phyloP scores from a whole-genome alignment of 2,329 filamentous ascomycete genomes.

The Zalaria obscura region DNA sequence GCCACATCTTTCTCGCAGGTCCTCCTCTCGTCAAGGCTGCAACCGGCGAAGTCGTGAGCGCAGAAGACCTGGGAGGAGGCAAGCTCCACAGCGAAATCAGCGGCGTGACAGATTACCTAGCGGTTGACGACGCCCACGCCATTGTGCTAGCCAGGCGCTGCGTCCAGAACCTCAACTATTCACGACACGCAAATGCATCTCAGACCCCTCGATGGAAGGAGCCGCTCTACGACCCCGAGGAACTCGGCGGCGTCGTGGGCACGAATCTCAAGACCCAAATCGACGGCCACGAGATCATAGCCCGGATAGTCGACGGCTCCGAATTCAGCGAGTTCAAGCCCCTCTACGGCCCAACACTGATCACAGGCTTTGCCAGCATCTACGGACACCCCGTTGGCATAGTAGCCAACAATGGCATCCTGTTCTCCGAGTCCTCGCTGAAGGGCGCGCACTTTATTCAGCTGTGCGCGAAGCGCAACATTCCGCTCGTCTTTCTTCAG shows the following conservation, averaged over 20 bases:
- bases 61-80: constrained; percentile 83
- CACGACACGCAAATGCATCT: constrained; percentile 30
- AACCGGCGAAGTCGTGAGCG: constrained; percentile 80
- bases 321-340: constrained; percentile 91
- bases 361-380: constrained; percentile 83
- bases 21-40: constrained; percentile 92
- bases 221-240: constrained; percentile 64
- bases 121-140: constrained; percentile 86
- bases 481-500: constrained; percentile 85
- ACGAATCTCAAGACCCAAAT: constrained; percentile 80
- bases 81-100: constrained; percentile 81
- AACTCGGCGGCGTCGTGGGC: constrained; percentile 77
- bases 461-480: constrained; percentile 76
- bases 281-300: constrained; percentile 79
- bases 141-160: constrained; percentile 72
- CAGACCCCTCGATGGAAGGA: constrained; percentile 42
- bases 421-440: constrained; percentile 76
- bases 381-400: constrained; percentile 87
- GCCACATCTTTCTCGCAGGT: constrained; percentile 93
- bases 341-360: constrained; percentile 74
- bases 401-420: constrained; percentile 88
- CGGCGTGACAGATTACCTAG: constrained; percentile 88
- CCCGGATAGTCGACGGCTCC: constrained; percentile 80
- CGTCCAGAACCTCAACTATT: constrained; percentile 83
- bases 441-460: constrained; percentile 98